Evolutionary conservation across 2,329 filamentous ascomycete species (phyloP).

Genomic region (Sarocladium brachiariae): DNA sequence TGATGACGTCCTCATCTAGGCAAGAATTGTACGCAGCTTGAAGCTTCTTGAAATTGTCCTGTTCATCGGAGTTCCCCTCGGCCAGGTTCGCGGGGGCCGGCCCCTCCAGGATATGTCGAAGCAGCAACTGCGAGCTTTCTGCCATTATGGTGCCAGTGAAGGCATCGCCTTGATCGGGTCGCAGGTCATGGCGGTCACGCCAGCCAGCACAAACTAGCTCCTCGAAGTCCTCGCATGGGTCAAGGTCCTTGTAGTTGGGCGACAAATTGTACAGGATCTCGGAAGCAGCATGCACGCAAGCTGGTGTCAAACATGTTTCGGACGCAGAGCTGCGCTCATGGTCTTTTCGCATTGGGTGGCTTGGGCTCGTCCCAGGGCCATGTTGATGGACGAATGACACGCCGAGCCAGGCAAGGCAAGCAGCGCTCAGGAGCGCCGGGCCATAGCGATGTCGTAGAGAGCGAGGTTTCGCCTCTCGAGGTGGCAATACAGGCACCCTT

Average conservation of each 20-base stretch:
- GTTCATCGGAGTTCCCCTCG: slow-evolving; percentile 38
- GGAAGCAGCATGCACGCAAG: slow-evolving; percentile 24
- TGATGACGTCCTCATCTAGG: slow-evolving; percentile 53
- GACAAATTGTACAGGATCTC: slow-evolving; percentile 23
- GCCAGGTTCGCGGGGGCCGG: slow-evolving; percentile 8
- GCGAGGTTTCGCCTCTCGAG: not conserved
- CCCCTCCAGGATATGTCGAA: slow-evolving; percentile 11
- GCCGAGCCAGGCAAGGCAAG: not conserved
- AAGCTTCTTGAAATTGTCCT: slow-evolving; percentile 60
- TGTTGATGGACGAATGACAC: not conserved
- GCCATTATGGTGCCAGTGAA: slow-evolving; percentile 55
- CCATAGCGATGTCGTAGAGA: not conserved
- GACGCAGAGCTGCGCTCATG: not conserved
- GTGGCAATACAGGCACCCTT: not conserved
- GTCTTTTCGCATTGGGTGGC: not conserved
- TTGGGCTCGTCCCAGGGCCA: not conserved
- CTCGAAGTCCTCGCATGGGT: slow-evolving; percentile 65
- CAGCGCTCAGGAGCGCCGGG: not conserved
- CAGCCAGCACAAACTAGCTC: slow-evolving; percentile 62
- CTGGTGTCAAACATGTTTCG: slow-evolving; percentile 19
- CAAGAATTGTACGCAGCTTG: slow-evolving; percentile 60
- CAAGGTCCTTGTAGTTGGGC: slow-evolving; percentile 49
- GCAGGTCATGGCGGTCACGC: slow-evolving; percentile 56
- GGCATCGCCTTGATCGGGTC: slow-evolving; percentile 53
- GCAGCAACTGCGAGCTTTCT: slow-evolving; percentile 11